Evolutionary conservation across 75 land plant genomes (phyloP).

Genomic region (Azolla pinnata): DNA sequence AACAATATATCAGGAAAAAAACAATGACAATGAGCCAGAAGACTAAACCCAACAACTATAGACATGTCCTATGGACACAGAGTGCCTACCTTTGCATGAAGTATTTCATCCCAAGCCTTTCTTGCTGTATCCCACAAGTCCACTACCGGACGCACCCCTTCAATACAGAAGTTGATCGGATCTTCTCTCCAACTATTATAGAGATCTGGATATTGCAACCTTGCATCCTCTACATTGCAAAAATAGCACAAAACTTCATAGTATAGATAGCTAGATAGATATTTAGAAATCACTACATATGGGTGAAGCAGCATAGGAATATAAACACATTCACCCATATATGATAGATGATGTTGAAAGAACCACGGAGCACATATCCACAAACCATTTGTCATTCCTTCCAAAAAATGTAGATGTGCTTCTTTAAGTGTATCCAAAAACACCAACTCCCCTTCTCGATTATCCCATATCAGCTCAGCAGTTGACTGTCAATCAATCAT

Average conservation of each 20-base stretch:
- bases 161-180: constrained; percentile 53
- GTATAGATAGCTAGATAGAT: not conserved
- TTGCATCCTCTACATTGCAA: constrained; percentile 64
- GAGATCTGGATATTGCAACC: constrained; percentile 44
- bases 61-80: not conserved
- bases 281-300: no score
- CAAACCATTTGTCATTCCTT: constrained; percentile 80
- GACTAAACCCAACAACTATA: not conserved
- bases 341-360: no score
- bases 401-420: constrained; percentile 61
- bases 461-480: constrained; percentile 72
- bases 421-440: constrained; percentile 64
- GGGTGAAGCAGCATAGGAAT: no score
- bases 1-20: not conserved
- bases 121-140: constrained; percentile 54
- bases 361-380: no score
- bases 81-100: constrained; percentile 41
- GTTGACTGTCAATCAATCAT: constrained; percentile 48
- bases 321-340: no score
- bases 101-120: constrained; percentile 48
- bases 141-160: constrained; percentile 59
- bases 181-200: constrained; percentile 68
- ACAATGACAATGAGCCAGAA: not conserved
- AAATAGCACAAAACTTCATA: no score
- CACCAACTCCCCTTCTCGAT: constrained; percentile 43